phyloP scores from a whole-genome alignment of 2,329 filamentous ascomycete species.

The Xylaria arbuscula region DNA sequence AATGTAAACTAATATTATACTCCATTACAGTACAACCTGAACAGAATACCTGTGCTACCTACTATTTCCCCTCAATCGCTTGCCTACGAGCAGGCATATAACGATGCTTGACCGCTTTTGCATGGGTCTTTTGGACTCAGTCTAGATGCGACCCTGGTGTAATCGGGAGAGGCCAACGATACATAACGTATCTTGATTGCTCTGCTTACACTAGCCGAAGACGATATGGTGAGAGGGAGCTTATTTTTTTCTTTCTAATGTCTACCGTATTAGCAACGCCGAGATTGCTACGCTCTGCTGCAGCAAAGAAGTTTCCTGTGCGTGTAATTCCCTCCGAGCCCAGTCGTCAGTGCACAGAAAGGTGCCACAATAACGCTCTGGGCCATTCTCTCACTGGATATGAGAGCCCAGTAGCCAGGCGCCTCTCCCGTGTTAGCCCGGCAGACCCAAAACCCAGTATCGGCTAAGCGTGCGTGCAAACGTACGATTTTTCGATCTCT shows the following conservation, averaged over 20 bases:
- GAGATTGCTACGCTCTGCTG: conserved; percentile 9
- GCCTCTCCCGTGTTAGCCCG: neutral
- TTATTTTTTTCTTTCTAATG: conserved; percentile 10
- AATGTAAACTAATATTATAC: neutral
- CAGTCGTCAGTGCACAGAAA: conserved; percentile 17
- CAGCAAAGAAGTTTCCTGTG: conserved; percentile 2
- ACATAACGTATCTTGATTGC: conserved; percentile 11
- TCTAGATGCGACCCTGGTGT: conserved; percentile 15
- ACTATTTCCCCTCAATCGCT: no score
- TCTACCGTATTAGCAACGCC: conserved; percentile 6
- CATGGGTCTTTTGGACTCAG: conserved; percentile 11
- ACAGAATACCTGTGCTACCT: neutral
- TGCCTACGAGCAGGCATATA: neutral
- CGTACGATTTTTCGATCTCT: conserved; percentile 20
- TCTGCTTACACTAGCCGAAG: neutral
- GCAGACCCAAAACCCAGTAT: conserved; percentile 8
- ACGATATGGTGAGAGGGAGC: neutral
- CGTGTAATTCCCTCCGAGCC: conserved; percentile 4
- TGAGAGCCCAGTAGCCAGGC: conserved; percentile 1
- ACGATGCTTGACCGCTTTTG: neutral
- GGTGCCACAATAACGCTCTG: conserved; percentile 25
- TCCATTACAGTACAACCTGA: neutral
- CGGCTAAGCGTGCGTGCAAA: conserved; percentile 15
- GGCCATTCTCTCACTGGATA: conserved; percentile 11
- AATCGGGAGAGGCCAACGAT: neutral